These are phyloP conservation scores for Speleostelium caveatum DNA, from an alignment of 78 protist genomes.

Conservation along the genomic window DNA sequence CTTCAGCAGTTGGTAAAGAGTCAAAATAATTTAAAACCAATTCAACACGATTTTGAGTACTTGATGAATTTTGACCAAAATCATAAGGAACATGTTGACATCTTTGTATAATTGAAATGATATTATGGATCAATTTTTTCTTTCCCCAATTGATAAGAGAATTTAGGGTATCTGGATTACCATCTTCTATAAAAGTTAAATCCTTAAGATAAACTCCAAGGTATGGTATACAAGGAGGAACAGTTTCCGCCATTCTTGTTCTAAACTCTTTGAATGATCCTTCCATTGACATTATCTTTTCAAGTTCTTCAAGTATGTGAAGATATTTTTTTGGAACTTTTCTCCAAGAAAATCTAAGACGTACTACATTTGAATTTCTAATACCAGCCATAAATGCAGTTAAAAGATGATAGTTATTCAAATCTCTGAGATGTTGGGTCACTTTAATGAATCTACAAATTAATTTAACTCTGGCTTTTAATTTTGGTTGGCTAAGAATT, in stretches of 20 bases:
- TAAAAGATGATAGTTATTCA: conserved; percentile 73
- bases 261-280: conserved; percentile 80
- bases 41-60: conserved; percentile 6
- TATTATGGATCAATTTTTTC: conserved; percentile 51
- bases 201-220: conserved; percentile 82
- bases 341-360: conserved; percentile 65
- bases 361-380: conserved; percentile 44
- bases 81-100: conserved; percentile 78
- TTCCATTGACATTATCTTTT: conserved; percentile 81
- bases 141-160: conserved; percentile 82
- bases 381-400: conserved; percentile 79
- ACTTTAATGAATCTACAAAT: conserved; percentile 76
- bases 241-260: conserved; percentile 42
- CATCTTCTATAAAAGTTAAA: conserved; percentile 87
- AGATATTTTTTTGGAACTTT: conserved; percentile 56
- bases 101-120: conserved; percentile 66
- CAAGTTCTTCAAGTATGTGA: conserved; percentile 47
- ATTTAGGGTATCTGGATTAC: conserved; percentile 75
- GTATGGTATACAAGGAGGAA: conserved; percentile 83
- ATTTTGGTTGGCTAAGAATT: conserved; percentile 53
- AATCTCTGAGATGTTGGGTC: conserved; percentile 79
- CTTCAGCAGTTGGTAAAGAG: conserved; percentile 56
- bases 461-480: conserved; percentile 60
- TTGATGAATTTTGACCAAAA: conserved; percentile 14
- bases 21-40: conserved; percentile 42